A percentile compares a stretch with the other conserved stretches of the same genome.
Conservation (phyloP, 176 grass and related monocot genomes). For the Chloris gayana region DNA sequence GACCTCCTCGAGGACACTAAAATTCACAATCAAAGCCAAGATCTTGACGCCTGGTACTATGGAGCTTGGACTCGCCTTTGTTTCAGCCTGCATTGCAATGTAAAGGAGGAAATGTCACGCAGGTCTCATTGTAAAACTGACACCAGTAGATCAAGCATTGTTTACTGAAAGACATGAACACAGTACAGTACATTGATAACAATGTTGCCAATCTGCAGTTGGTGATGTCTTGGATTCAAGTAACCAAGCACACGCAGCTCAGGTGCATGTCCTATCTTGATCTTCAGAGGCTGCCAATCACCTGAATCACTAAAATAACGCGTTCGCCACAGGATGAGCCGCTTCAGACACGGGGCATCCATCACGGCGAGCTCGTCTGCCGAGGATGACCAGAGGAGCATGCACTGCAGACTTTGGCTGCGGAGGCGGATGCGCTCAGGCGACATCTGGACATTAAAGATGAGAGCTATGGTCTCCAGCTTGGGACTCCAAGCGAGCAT, state of each 20-base stretch:
- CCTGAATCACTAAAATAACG: no score
- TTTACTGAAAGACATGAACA: neutral
- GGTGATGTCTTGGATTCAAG: conserved; percentile 8
- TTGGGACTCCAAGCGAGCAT: conserved; percentile 31
- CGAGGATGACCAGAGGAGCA: neutral
- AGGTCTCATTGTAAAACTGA: no score
- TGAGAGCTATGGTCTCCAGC: conserved; percentile 30
- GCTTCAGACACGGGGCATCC: conserved; percentile 18
- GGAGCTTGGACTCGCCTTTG: neutral
- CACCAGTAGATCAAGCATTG: no score
- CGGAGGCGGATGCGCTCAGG: conserved; percentile 12
- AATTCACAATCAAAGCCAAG: conserved; percentile 10
- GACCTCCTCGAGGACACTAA: neutral
- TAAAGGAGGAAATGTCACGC: neutral
- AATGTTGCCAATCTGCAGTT: conserved; percentile 16
- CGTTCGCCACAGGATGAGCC: conserved; percentile 9
- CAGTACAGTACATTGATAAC: conserved; percentile 26
- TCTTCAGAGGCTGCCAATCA: neutral
- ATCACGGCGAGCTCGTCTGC: conserved; percentile 9
- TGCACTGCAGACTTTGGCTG: conserved; percentile 13
- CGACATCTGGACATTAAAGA: neutral
- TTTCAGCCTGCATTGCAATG: conserved; percentile 2
- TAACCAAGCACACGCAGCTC: conserved; percentile 23
- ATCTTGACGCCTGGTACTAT: conserved; percentile 24
- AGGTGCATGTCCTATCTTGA: conserved; percentile 10